Conservation (phyloP, 2,329 filamentous ascomycete genomes). For the Colletotrichum falcatum region DNA sequence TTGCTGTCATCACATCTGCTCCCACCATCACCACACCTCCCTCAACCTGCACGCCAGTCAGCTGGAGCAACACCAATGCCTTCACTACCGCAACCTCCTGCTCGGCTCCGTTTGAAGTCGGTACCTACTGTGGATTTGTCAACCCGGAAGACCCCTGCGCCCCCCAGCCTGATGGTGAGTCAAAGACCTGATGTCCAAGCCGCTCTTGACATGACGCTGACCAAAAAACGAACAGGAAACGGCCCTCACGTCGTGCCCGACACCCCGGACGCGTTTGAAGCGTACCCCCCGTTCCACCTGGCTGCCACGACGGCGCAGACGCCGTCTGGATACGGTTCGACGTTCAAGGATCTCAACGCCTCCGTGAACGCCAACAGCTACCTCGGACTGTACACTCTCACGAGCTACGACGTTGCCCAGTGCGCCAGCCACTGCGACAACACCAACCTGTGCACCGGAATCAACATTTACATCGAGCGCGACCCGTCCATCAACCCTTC, state of each 20-base stretch:
- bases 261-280: conserved; percentile 12
- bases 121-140: conserved; percentile 33
- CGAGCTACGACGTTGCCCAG: conserved; percentile 26
- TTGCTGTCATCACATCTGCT: conserved; percentile 9
- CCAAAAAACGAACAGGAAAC: not conserved
- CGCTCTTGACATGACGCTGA: not conserved
- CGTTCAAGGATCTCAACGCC: conserved; percentile 33
- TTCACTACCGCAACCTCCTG: conserved; percentile 30
- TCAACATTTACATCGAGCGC: conserved; percentile 39
- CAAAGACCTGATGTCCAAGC: not conserved
- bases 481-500: conserved; percentile 38
- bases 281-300: conserved; percentile 15
- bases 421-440: conserved; percentile 30
- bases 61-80: conserved; percentile 28
- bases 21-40: conserved; percentile 12
- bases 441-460: conserved; percentile 31
- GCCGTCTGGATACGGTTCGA: conserved; percentile 17
- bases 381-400: conserved; percentile 32
- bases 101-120: conserved; percentile 21
- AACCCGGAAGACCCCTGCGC: conserved; percentile 39
- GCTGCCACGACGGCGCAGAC: not conserved
- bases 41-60: conserved; percentile 29
- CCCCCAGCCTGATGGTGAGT: conserved; percentile 26
- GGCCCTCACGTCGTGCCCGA: conserved; percentile 22
- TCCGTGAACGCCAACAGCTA: conserved; percentile 36